A percentile compares a stretch with the other conserved stretches of the same genome.
Evolutionary conservation across 139 green algal genomes (phyloP).

Genomic region (Chlamydomonas sp.): DNA sequence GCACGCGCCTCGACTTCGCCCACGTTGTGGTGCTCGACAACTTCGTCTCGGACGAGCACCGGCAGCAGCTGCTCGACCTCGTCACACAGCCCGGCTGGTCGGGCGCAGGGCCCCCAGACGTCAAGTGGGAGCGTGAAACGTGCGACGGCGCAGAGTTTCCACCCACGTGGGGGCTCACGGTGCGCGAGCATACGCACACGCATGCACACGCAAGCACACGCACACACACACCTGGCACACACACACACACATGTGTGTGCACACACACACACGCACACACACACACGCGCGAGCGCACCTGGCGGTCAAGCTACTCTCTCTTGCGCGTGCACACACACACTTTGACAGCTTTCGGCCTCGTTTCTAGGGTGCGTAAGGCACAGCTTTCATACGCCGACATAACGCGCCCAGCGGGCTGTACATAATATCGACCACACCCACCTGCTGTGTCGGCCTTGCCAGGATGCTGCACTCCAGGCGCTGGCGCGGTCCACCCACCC

Average conservation of each 20-base stretch:
- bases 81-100: background rate
- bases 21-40: slow-evolving; percentile 31
- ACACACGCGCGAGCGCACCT: background rate
- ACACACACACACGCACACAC: background rate
- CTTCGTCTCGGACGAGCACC: background rate
- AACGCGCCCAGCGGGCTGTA: background rate
- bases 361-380: background rate
- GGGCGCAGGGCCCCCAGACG: background rate
- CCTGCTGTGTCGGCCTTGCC: too few relatives aligned
- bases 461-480: slow-evolving; percentile 25
- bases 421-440: background rate
- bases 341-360: background rate
- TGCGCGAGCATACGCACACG: background rate
- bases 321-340: background rate
- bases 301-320: background rate
- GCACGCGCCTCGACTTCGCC: slow-evolving; percentile 27
- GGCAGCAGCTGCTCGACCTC: slow-evolving; percentile 1
- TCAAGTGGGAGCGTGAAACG: slow-evolving; percentile 14
- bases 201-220: too few relatives aligned
- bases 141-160: slow-evolving; percentile 9
- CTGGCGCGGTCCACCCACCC: slow-evolving; percentile 28
- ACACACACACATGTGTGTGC: background rate
- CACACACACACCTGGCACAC: background rate
- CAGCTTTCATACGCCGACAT: background rate
- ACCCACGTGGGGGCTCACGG: slow-evolving; percentile 13